Conservation (phyloP, 2,329 filamentous ascomycete species). For the Fusarium denticulatum region DNA sequence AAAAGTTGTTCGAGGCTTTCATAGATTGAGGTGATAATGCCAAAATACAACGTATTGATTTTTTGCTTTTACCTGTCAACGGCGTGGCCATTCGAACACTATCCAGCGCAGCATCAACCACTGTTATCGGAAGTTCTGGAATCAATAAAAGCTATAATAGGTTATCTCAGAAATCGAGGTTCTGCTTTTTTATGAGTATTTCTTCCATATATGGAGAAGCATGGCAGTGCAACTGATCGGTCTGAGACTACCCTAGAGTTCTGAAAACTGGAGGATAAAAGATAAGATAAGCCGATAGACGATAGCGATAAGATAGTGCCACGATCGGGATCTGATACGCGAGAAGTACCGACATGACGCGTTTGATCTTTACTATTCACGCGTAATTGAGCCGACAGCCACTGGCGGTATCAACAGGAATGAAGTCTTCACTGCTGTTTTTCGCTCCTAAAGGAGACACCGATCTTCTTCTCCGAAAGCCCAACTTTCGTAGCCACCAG, state of each 20-base stretch:
- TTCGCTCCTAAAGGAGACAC: background rate
- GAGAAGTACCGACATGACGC: background rate
- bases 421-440: background rate
- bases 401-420: background rate
- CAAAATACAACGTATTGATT: too few relatives aligned
- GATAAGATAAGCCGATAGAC: background rate
- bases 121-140: too few relatives aligned
- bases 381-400: background rate
- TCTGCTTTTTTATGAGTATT: too few relatives aligned
- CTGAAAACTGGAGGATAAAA: too few relatives aligned
- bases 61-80: too few relatives aligned
- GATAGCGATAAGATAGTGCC: background rate
- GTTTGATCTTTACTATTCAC: background rate
- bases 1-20: too few relatives aligned
- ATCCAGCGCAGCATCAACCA: too few relatives aligned
- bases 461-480: fast-evolving
- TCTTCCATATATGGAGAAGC: background rate
- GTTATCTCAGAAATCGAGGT: too few relatives aligned
- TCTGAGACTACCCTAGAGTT: too few relatives aligned
- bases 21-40: too few relatives aligned
- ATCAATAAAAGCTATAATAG: too few relatives aligned
- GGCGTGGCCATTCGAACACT: too few relatives aligned
- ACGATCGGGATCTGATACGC: background rate
- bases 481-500: background rate
- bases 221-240: background rate